Percentiles rank a stretch among this genome's conserved stretches.
Evolutionary conservation across 2,329 filamentous ascomycete species (phyloP).

Genomic region (Verticillium isaacii): DNA sequence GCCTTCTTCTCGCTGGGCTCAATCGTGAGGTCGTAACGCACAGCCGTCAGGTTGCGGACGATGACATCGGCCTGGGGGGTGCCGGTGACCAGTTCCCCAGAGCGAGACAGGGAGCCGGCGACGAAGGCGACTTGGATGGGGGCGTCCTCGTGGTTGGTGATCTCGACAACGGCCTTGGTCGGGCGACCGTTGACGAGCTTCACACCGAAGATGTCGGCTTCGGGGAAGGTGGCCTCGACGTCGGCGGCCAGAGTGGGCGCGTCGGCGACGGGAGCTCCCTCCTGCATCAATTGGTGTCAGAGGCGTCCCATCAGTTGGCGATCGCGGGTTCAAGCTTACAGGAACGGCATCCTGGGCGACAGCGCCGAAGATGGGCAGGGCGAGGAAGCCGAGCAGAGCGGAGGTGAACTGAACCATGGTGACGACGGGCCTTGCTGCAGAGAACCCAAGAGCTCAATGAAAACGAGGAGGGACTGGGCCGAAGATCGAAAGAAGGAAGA

Average conservation of each 20-base stretch:
- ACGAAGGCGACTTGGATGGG: slow-evolving; percentile 73
- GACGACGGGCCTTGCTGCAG: slow-evolving; percentile 7
- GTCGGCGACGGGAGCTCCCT: slow-evolving; percentile 13
- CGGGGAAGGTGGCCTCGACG: slow-evolving; percentile 57
- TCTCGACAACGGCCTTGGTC: slow-evolving; percentile 74
- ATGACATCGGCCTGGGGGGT: slow-evolving; percentile 48
- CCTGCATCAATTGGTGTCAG: slow-evolving; percentile 6
- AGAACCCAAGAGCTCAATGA: not conserved
- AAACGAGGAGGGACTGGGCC: not conserved
- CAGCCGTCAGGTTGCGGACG: slow-evolving; percentile 78
- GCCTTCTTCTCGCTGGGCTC: slow-evolving; percentile 71
- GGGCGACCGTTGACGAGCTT: slow-evolving; percentile 92
- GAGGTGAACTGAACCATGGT: slow-evolving; percentile 72
- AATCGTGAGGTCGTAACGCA: slow-evolving; percentile 69
- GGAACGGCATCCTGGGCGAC: slow-evolving; percentile 49
- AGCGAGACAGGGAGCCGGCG: slow-evolving; percentile 65
- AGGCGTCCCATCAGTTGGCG: slow-evolving; percentile 10
- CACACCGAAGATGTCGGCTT: slow-evolving; percentile 84
- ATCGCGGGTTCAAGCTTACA: slow-evolving; percentile 38
- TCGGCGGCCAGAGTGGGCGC: slow-evolving; percentile 51
- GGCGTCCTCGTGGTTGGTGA: slow-evolving; percentile 77
- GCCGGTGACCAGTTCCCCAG: slow-evolving; percentile 44
- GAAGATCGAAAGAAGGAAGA: not conserved
- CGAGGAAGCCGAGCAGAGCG: slow-evolving; percentile 66
- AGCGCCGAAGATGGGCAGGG: slow-evolving; percentile 62